Evolutionary conservation across 2,329 filamentous ascomycete genomes (phyloP), one percentile per base, ranked within the genome.

Genomic region (Alternaria metachromatica): DNA sequence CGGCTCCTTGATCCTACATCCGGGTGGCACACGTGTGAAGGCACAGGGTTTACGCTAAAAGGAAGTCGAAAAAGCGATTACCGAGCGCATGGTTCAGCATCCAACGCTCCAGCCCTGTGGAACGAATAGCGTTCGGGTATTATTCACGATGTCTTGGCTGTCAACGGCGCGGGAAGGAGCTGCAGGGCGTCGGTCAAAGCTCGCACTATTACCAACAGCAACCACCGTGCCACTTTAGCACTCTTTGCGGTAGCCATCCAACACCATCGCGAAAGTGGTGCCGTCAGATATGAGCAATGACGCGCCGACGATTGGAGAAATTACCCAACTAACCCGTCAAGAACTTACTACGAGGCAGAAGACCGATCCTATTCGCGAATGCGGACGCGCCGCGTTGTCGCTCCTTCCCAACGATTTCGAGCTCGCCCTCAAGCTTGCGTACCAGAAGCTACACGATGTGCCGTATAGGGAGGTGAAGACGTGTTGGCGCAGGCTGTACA

Each of bases 401-500:
- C 71, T 84, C 15, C 73, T 85, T 10, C 57, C 67, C 18, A 55
- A 30, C 12, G 73, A 80, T 12, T 79, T 83, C 6, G 76, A 86
- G 37, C 87, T 91, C 60, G 78, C 91, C 15, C 79, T 88, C 6
- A 82, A 83, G 8, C 79, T 91, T 13, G 87, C 90, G 0, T 88
- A 89, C 59, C 82, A 87, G 45, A 90, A 89, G 67, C 87, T 95
- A 65, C 91, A 94, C 71, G 86, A 89, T 5, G 93, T 88, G 65
- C 85, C 88, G 2, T 94, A 88, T 76, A 87, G 86, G 65, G 84
- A 89, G 30, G 86, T 95, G 6, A 90, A 90, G 0, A 74, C 78
- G 9, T 88, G 86, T 72, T 96, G 92, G 92, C 83, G 89, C 23
- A 84, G 88, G 66, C 80, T 94, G 6, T 94, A 92, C 74, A 89